Percentiles rank a stretch among this genome's conserved stretches.
phyloP scores from a whole-genome alignment of 768 basidiomycete species.

The Amanita molliuscula region DNA sequence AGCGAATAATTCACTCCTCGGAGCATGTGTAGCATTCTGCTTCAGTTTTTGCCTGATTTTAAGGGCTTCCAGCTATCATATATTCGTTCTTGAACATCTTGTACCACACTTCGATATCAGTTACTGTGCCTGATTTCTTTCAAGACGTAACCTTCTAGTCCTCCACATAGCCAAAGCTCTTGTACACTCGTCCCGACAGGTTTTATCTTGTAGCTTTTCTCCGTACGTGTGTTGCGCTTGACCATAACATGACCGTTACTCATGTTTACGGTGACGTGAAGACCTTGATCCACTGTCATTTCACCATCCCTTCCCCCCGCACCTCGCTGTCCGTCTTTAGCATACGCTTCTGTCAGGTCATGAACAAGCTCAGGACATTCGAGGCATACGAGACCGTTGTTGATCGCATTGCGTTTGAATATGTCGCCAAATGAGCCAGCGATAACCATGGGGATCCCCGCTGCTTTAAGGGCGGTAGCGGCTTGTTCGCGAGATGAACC shows the following conservation, averaged over 20 bases:
- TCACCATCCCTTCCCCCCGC: slow-evolving; percentile 76
- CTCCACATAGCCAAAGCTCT: slow-evolving; percentile 94
- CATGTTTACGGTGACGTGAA: slow-evolving; percentile 59
- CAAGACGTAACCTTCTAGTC: slow-evolving; percentile 85
- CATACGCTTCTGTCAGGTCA: slow-evolving; percentile 71
- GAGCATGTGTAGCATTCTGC: no score
- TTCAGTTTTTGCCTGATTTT: no score
- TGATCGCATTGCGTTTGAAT: slow-evolving; percentile 98
- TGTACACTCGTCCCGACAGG: slow-evolving; percentile 91
- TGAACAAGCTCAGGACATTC: slow-evolving; percentile 85
- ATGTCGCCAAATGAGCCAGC: slow-evolving; percentile 99
- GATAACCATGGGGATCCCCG: slow-evolving; percentile 86
- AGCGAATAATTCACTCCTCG: not conserved
- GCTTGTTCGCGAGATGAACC: slow-evolving; percentile 98
- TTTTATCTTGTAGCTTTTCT: slow-evolving; percentile 51
- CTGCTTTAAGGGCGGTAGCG: slow-evolving; percentile 91
- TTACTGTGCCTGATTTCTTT: slow-evolving; percentile 42
- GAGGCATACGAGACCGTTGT: slow-evolving; percentile 93
- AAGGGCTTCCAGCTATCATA: no score
- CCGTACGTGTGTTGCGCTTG: slow-evolving; percentile 22
- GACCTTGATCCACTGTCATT: slow-evolving; percentile 69
- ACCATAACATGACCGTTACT: slow-evolving; percentile 60
- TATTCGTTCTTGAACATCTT: not conserved
- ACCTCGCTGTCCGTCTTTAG: slow-evolving; percentile 64
- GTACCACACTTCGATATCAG: not conserved